Base-by-base conservation (phyloP, 352 stramenopile species). In the Elongisporangium prolatum region DNA sequence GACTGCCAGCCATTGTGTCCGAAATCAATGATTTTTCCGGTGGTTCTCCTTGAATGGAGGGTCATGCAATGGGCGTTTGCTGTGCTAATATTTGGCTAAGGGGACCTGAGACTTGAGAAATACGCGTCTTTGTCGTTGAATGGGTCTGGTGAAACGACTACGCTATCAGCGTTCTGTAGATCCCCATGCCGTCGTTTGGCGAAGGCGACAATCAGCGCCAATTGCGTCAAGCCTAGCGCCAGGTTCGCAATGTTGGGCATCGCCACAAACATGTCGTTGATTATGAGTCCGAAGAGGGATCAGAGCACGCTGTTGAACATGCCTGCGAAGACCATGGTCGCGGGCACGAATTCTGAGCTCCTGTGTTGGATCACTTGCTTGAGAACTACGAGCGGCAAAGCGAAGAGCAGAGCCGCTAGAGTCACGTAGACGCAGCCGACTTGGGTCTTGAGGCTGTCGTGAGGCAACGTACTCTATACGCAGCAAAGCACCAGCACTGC, bases 241-340 rank as follows among this genome's bases (percentile, higher is more conserved):
- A 77, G 28, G 37, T 70, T 73, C 7, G 74, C 60, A 11, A 67
- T 49, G 14, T 72, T 82, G 9, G 76, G 77, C 8, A 73, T 66
- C 24, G 84, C 34, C 2, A 90, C 64, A 21, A 88, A 68, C 14
- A 70, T 34, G 24, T 90, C 74, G 34, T 74, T 24, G 50, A 77
- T 66, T 16, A 86, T 28, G 18, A 77, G 57, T 10, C 73, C 75
- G 55, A 80, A 83, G 50, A 76, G 22, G 55, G 81, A 55, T 75
- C 80, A 88, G 34, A 88, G 62, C 2, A 56, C 48, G 55, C 79
- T 83, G 69, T 85, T 90, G 55, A 73, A 11, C 9, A 70, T 5
- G 11, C 74, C 79, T 17, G 77, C 65, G 50, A 69, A 49, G 56
- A 89, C 79, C 72, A 89, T 83, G 18, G 52, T 40, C 14, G 84